Evolutionary conservation across 2,329 filamentous ascomycete genomes (phyloP).

Genomic region (Colletotrichum theobromicola): DNA sequence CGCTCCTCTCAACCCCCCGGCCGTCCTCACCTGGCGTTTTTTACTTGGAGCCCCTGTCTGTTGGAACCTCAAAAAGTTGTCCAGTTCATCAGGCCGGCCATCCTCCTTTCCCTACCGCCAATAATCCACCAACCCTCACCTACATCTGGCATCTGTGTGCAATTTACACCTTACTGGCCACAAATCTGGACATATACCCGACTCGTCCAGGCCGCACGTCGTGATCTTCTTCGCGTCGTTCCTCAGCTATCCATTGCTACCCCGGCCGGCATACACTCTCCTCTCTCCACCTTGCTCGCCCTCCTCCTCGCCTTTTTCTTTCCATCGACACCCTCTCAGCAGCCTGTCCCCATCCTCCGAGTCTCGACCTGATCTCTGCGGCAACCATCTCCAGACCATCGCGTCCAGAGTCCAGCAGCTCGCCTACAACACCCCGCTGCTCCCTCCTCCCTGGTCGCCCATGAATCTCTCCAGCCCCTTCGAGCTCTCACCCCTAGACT

Average conservation of each 20-base stretch:
- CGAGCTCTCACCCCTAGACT: slow-evolving; percentile 18
- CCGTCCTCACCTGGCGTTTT: slow-evolving; percentile 1
- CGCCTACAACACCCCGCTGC: background rate
- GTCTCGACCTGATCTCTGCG: background rate
- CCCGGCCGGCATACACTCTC: background rate
- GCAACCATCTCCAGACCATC: background rate
- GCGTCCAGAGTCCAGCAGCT: background rate
- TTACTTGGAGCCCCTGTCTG: slow-evolving; percentile 17
- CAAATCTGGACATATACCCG: slow-evolving; percentile 12
- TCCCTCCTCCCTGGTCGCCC: slow-evolving; percentile 1
- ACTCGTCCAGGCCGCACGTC: background rate
- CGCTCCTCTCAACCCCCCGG: slow-evolving; percentile 7
- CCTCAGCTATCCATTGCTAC: background rate
- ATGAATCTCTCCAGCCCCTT: slow-evolving; percentile 18
- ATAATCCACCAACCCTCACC: background rate
- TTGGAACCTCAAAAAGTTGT: slow-evolving; percentile 22
- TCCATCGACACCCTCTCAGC: background rate
- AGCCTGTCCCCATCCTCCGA: background rate
- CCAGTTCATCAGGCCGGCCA: slow-evolving; percentile 7
- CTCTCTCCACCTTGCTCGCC: background rate
- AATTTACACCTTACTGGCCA: slow-evolving; percentile 6
- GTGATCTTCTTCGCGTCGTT: background rate
- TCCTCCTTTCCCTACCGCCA: background rate
- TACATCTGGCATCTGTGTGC: slow-evolving; percentile 9
- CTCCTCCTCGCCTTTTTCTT: background rate